phyloP scores from a whole-genome alignment of 176 grass and related monocot species.

The Triticum monococcum region DNA sequence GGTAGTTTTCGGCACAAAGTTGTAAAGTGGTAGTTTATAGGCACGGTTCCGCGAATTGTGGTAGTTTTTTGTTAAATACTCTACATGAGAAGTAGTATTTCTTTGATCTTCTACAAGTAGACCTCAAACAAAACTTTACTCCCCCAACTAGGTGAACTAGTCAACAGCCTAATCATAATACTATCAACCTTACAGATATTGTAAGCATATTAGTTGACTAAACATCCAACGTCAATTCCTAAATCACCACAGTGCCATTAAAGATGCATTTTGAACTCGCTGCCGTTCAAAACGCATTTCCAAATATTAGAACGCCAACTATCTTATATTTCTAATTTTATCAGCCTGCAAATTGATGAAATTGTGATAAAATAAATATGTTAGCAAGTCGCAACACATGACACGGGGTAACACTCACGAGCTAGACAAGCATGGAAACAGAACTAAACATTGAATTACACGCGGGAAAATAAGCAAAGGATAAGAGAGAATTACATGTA shows the following conservation, averaged over 20 bases:
- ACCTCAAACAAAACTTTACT: not conserved
- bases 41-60: too few relatives aligned
- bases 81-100: too few relatives aligned
- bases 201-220: not conserved
- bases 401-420: not conserved
- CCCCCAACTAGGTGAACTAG: too few relatives aligned
- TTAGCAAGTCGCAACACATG: not conserved
- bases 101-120: too few relatives aligned
- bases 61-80: too few relatives aligned
- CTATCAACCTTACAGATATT: not conserved
- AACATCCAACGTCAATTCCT: not conserved
- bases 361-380: not conserved
- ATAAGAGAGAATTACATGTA: not conserved
- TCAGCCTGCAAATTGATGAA: not conserved
- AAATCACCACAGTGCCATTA: not conserved
- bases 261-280: not conserved
- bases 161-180: too few relatives aligned
- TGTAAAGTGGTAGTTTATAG: too few relatives aligned
- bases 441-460: not conserved
- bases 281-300: not conserved
- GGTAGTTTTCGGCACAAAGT: too few relatives aligned
- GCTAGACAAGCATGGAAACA: not conserved
- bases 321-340: not conserved
- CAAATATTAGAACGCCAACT: not conserved
- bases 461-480: not conserved